These are phyloP conservation scores for Emergomyces africanus DNA, from an alignment of 2,329 filamentous ascomycete species.

Conservation along the genomic window DNA sequence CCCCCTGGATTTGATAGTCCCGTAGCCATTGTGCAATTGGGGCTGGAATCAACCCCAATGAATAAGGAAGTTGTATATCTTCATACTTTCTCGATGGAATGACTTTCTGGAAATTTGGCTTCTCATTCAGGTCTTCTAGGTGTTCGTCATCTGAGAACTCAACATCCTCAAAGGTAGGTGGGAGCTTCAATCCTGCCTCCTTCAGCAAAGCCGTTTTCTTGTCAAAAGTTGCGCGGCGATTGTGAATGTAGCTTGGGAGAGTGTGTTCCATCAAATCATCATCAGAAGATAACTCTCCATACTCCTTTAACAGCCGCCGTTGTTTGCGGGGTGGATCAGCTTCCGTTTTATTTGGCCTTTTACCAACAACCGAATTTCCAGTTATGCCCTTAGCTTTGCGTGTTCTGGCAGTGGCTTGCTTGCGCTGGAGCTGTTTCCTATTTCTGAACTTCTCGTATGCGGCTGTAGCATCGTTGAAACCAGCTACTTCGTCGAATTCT, in stretches of 20 bases:
- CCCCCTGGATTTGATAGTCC: constrained; percentile 81
- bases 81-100: constrained; percentile 57
- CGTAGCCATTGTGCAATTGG: constrained; percentile 83
- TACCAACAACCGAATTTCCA: constrained; percentile 26
- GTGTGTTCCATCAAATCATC: constrained; percentile 44
- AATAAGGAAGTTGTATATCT: constrained; percentile 62
- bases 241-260: constrained; percentile 60
- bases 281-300: constrained; percentile 38
- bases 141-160: constrained; percentile 61
- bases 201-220: constrained; percentile 45
- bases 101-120: constrained; percentile 51
- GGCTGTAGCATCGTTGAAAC: constrained; percentile 27
- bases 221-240: constrained; percentile 59
- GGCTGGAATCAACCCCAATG: constrained; percentile 70
- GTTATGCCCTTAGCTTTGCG: constrained; percentile 33
- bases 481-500: constrained; percentile 18
- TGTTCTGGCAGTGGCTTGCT: constrained; percentile 37
- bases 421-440: constrained; percentile 41
- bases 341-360: constrained; percentile 20
- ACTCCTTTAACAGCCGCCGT: constrained; percentile 26
- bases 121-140: constrained; percentile 50
- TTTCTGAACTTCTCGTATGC: constrained; percentile 54
- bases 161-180: constrained; percentile 64
- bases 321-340: constrained; percentile 12
- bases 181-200: constrained; percentile 58